These are phyloP conservation scores for Apostasia shenzhenica DNA, from an alignment of 106 monocot species.

Conservation along the genomic window DNA sequence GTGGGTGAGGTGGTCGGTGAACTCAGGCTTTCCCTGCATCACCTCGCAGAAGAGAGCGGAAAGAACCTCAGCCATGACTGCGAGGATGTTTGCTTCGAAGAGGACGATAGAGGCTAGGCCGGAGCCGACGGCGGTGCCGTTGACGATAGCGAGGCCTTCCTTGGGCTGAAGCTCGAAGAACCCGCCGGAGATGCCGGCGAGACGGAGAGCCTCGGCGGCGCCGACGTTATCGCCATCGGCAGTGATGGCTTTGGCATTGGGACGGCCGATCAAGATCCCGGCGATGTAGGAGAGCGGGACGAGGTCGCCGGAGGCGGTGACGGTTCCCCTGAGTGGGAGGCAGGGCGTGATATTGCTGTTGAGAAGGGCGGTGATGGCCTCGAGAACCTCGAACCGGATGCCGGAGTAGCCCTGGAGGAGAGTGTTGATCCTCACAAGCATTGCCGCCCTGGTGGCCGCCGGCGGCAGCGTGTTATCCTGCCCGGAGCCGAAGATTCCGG, in stretches of 20 bases:
- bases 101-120: constrained; percentile 82
- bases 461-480: constrained; percentile 31
- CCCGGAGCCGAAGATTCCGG: constrained; percentile 52
- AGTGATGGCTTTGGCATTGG: constrained; percentile 48
- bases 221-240: constrained; percentile 42
- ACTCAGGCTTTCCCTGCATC: constrained; percentile 96
- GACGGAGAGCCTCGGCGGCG: constrained; percentile 59
- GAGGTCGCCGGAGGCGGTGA: constrained; percentile 93
- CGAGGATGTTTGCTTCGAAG: constrained; percentile 72
- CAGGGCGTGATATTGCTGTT: constrained; percentile 66
- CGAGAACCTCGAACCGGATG: constrained; percentile 93
- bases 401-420: constrained; percentile 97
- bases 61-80: constrained; percentile 58
- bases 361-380: constrained; percentile 61
- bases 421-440: constrained; percentile 88
- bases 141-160: constrained; percentile 89
- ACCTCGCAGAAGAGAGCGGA: constrained; percentile 85
- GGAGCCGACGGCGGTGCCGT: constrained; percentile 94
- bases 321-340: constrained; percentile 85
- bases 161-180: constrained; percentile 97
- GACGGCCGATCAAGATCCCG: constrained; percentile 73
- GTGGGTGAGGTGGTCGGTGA: constrained; percentile 88
- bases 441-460: constrained; percentile 46
- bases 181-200: constrained; percentile 48
- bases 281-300: constrained; percentile 97